These are phyloP conservation scores for Bocquillonia castaneifolia DNA, from an alignment of 441 rosid genomes.

Conservation along the genomic window DNA sequence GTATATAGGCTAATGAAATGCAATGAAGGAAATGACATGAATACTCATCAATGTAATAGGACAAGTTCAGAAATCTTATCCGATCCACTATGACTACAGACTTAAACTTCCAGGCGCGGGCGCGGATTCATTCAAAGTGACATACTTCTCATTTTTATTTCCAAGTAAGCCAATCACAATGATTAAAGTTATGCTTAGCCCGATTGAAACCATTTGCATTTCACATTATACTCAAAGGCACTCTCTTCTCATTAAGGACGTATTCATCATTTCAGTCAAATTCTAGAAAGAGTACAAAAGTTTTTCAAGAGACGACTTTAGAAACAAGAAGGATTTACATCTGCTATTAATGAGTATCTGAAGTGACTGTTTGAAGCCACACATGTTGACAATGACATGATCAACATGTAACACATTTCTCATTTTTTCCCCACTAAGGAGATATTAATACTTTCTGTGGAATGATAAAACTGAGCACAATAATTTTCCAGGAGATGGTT, in stretches of 20 bases:
- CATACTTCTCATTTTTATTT: neutral
- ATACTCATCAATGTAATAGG: neutral
- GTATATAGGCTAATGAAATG: neutral
- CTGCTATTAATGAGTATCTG: neutral
- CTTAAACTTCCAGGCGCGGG: neutral
- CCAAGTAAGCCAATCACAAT: neutral
- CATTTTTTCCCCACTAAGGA: neutral
- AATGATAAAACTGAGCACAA: neutral
- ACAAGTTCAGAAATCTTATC: neutral
- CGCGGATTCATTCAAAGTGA: neutral
- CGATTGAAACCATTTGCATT: neutral
- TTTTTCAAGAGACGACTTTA: neutral
- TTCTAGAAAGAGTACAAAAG: neutral
- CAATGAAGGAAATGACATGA: neutral
- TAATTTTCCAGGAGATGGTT: neutral
- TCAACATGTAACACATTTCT: neutral
- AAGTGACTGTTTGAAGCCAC: neutral
- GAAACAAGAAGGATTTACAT: neutral
- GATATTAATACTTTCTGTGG: neutral
- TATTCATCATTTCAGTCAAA: neutral
- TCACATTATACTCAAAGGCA: neutral
- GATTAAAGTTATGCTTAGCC: neutral
- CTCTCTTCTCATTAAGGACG: neutral
- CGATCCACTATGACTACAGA: neutral
- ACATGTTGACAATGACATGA: neutral